These are phyloP conservation scores for Penicillium oxalicum DNA, from an alignment of 2,329 filamentous ascomycete genomes.

Conservation along the genomic window DNA sequence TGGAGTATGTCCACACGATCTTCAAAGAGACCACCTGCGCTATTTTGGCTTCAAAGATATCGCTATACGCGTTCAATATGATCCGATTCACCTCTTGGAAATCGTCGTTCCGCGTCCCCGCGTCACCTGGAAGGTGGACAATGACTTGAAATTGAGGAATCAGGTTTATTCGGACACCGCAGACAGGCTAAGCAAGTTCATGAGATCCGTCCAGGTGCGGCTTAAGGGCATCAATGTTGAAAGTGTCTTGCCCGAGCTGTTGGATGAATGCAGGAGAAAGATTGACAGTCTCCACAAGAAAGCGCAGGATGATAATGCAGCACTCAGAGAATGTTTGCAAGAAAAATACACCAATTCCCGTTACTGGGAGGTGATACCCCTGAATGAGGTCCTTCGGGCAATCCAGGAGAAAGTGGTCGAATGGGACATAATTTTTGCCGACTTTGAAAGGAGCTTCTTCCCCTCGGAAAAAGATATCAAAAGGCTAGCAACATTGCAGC, in stretches of 20 bases:
- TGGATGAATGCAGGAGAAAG: constrained; percentile 72
- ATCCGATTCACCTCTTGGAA: constrained; percentile 85
- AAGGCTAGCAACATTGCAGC: constrained; percentile 80
- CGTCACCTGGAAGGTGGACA: constrained; percentile 96
- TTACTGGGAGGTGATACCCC: constrained; percentile 93
- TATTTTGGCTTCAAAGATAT: constrained; percentile 88
- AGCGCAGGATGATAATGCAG: constrained; percentile 74
- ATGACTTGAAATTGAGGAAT: constrained; percentile 87
- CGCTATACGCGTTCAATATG: constrained; percentile 83
- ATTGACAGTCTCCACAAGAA: constrained; percentile 72
- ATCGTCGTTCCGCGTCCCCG: constrained; percentile 85
- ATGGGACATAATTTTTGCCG: constrained; percentile 85
- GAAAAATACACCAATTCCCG: constrained; percentile 87
- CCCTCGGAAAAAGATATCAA: constrained; percentile 93
- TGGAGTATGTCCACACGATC: constrained; percentile 79
- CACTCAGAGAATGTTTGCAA: constrained; percentile 70
- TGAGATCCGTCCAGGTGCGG: constrained; percentile 74
- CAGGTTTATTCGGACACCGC: constrained; percentile 79
- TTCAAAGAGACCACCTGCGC: constrained; percentile 84
- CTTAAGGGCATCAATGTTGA: constrained; percentile 86
- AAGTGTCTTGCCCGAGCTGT: constrained; percentile 80
- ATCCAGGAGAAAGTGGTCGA: constrained; percentile 90
- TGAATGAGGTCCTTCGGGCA: constrained; percentile 80
- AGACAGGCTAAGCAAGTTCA: constrained; percentile 77
- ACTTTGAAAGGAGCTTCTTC: constrained; percentile 90